phyloP scores from a whole-genome alignment of 2,329 filamentous ascomycete genomes.

The Diplodia seriata region DNA sequence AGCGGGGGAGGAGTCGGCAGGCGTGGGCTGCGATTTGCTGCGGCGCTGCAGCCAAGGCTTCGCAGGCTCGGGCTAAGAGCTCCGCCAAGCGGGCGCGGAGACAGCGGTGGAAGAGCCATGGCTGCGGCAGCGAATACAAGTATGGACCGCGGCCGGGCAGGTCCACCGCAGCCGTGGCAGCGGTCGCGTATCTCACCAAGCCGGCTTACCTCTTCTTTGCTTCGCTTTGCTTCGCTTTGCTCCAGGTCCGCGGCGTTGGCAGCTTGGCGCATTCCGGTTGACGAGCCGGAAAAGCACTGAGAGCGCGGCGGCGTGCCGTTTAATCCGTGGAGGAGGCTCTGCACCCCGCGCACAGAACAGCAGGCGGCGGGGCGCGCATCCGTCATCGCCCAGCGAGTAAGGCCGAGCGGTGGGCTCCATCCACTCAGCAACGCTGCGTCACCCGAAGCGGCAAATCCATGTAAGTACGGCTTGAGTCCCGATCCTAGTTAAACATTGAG shows the following conservation, averaged over 20 bases:
- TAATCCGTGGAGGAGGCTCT: constrained; percentile 23
- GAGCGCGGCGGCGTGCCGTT: constrained; percentile 8
- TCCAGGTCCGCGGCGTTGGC: not conserved
- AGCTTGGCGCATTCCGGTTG: constrained; percentile 13
- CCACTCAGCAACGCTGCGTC: constrained; percentile 10
- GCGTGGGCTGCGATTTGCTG: constrained; percentile 7
- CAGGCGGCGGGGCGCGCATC: constrained; percentile 21
- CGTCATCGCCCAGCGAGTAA: constrained; percentile 30
- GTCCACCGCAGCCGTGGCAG: constrained; percentile 5
- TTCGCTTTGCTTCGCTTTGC: not conserved
- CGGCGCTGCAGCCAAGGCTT: constrained; percentile 5
- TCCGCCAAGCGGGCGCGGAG: constrained; percentile 21
- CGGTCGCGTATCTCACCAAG: constrained; percentile 24
- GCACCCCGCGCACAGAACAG: constrained; percentile 23
- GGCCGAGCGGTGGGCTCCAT: constrained; percentile 25
- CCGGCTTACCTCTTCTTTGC: constrained; percentile 21
- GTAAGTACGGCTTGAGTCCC: constrained; percentile 20
- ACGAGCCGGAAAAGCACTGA: not conserved
- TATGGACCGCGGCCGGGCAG: not conserved
- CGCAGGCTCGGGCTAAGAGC: constrained; percentile 18
- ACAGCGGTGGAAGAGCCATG: not conserved
- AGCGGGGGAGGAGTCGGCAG: not conserved
- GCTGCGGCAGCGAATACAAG: constrained; percentile 20
- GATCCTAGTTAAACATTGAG: constrained; percentile 23
- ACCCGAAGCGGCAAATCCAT: constrained; percentile 28